Conservation (phyloP, 2,329 filamentous ascomycete species). For the Colletotrichum karsti region DNA sequence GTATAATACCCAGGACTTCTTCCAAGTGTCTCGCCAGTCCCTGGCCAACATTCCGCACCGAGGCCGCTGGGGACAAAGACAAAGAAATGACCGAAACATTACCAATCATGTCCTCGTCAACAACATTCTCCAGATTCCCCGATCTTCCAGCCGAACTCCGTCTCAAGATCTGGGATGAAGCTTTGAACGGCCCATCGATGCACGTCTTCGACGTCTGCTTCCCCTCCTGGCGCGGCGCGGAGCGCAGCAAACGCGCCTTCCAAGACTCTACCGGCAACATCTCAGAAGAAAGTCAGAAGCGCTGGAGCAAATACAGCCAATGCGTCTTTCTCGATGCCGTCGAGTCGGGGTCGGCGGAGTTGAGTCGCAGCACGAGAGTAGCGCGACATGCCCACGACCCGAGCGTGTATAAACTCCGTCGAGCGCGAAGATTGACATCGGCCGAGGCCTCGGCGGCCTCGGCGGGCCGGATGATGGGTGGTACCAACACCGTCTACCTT, state of each 20-base stretch:
- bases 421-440: slow-evolving; percentile 19
- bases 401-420: slow-evolving; percentile 1
- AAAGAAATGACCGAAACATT: neutral
- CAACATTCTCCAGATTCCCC: slow-evolving; percentile 4
- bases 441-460: slow-evolving; percentile 15
- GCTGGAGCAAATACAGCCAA: slow-evolving; percentile 16
- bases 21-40: neutral
- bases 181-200: slow-evolving; percentile 32
- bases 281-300: neutral
- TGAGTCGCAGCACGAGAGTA: neutral
- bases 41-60: neutral
- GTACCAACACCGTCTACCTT: slow-evolving; percentile 34
- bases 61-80: neutral
- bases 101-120: slow-evolving; percentile 37
- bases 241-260: slow-evolving; percentile 8
- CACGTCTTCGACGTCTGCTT: slow-evolving; percentile 39
- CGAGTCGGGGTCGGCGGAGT: neutral
- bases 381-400: slow-evolving; percentile 15
- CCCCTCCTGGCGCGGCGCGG: slow-evolving; percentile 31
- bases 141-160: slow-evolving; percentile 22
- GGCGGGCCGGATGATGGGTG: neutral
- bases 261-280: neutral
- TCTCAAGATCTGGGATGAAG: slow-evolving; percentile 26
- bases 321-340: slow-evolving; percentile 23
- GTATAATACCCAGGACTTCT: neutral